A percentile compares a stretch with the other conserved stretches of the same genome.
phyloP scores from a whole-genome alignment of 1,284 basidiomycete species.

The Papiliotrema nemorosa region DNA sequence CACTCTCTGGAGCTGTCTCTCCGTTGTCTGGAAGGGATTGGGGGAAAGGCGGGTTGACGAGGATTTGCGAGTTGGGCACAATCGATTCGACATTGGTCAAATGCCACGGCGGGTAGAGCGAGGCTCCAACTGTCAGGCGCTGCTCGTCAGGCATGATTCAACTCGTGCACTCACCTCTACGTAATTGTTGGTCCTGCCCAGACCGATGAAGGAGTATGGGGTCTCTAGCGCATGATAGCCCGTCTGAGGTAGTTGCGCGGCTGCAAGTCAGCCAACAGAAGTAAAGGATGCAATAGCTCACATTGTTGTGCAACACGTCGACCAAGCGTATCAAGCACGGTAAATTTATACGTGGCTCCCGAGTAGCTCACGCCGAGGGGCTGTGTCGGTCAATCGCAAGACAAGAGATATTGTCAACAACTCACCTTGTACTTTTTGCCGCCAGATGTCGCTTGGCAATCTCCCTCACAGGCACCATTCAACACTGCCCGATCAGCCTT shows the following conservation, averaged over 20 bases:
- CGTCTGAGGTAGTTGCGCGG: constrained; percentile 88
- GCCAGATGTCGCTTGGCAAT: constrained; percentile 63
- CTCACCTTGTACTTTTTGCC: constrained; percentile 68
- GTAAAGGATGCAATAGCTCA: constrained; percentile 33
- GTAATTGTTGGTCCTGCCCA: constrained; percentile 99
- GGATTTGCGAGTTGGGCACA: constrained; percentile 94
- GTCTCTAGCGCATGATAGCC: constrained; percentile 83
- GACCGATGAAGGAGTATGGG: constrained; percentile 93
- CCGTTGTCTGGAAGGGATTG: constrained; percentile 14
- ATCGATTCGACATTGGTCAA: constrained; percentile 91
- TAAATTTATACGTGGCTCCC: constrained; percentile 96
- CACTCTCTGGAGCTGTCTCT: neutral
- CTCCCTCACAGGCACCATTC: constrained; percentile 85
- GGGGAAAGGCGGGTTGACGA: constrained; percentile 74
- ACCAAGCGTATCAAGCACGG: constrained; percentile 90
- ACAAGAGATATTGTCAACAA: too few species aligned
- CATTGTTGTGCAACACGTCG: constrained; percentile 84
- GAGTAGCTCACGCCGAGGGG: constrained; percentile 91
- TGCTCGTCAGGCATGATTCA: constrained; percentile 9
- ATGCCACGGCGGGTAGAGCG: constrained; percentile 63
- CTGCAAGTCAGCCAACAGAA: constrained; percentile 49
- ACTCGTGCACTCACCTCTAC: constrained; percentile 62
- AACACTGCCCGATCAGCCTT: constrained; percentile 58
- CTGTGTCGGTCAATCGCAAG: too few species aligned
- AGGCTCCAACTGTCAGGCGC: constrained; percentile 87